These are phyloP conservation scores for Sinapis alba DNA, from an alignment of 441 rosid genomes.

Conservation along the genomic window DNA sequence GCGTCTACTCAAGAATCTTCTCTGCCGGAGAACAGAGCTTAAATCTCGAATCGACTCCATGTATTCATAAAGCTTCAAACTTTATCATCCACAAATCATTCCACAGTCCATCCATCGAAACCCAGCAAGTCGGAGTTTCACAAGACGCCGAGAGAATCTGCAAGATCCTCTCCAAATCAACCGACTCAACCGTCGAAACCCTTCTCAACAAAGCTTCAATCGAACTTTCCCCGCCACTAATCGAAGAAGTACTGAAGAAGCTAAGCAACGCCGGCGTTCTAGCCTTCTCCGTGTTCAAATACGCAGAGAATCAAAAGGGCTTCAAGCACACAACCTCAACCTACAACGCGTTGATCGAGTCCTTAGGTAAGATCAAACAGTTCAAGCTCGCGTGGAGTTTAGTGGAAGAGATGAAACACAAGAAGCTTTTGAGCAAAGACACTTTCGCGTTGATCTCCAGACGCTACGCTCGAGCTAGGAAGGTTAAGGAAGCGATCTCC, in stretches of 20 bases:
- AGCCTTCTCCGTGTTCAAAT: conserved; percentile 69
- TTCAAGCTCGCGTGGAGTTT: conserved; percentile 65
- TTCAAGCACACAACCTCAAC: conserved; percentile 57
- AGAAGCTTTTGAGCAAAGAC: conserved; percentile 57
- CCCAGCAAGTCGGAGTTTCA: conserved; percentile 31
- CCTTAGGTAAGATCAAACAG: conserved; percentile 84
- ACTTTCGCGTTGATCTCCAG: conserved; percentile 76
- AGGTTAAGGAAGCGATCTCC: conserved; percentile 64
- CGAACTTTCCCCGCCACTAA: conserved; percentile 52
- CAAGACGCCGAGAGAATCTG: conserved; percentile 57
- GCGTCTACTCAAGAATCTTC: not conserved
- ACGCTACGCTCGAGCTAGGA: conserved; percentile 72
- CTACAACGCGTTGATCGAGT: conserved; percentile 74
- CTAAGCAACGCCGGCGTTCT: conserved; percentile 76
- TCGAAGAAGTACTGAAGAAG: conserved; percentile 63
- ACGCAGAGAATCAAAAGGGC: conserved; percentile 77
- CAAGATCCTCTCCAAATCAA: conserved; percentile 43
- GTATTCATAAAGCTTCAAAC: conserved; percentile 20
- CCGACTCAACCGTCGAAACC: conserved; percentile 35
- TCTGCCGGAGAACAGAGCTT: not conserved
- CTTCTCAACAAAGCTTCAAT: conserved; percentile 49
- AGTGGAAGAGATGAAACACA: conserved; percentile 71
- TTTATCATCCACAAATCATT: not conserved
- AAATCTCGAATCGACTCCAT: conserved; percentile 14
- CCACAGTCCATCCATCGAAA: conserved; percentile 18